Conservation (phyloP, 148 eudicot species). For the Persicaria tinctoria region DNA sequence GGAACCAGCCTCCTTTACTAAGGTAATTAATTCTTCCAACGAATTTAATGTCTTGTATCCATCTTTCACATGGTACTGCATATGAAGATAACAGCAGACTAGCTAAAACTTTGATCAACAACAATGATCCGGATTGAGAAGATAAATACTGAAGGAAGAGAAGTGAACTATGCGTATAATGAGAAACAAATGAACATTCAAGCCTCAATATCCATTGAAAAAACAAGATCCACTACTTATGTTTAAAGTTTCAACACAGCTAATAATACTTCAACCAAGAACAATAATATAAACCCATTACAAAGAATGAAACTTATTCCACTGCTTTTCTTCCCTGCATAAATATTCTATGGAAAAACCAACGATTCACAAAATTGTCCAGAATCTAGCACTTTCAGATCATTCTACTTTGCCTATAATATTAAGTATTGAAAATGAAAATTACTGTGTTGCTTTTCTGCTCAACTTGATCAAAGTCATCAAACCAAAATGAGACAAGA, state of each 20-base stretch:
- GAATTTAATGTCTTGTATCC: slow-evolving; percentile 30
- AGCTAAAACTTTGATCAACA: not conserved
- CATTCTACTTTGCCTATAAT: not conserved
- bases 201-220: not conserved
- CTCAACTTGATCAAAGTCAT: not conserved
- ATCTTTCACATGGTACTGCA: slow-evolving; percentile 32
- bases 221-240: not conserved
- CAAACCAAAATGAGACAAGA: not conserved
- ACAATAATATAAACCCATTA: not conserved
- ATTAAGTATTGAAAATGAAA: not conserved
- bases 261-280: not conserved
- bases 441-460: not conserved
- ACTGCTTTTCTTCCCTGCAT: not conserved
- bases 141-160: not conserved
- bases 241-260: not conserved
- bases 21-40: slow-evolving; percentile 39
- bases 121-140: not conserved
- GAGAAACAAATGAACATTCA: not conserved
- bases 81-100: slow-evolving; percentile 1
- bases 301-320: not conserved
- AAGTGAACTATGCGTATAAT: not conserved
- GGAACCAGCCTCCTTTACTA: slow-evolving; percentile 27
- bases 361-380: not conserved
- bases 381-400: not conserved
- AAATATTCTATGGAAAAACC: not conserved